Conservation (phyloP, 164 flowering plant genomes). For the Saururus chinensis region DNA sequence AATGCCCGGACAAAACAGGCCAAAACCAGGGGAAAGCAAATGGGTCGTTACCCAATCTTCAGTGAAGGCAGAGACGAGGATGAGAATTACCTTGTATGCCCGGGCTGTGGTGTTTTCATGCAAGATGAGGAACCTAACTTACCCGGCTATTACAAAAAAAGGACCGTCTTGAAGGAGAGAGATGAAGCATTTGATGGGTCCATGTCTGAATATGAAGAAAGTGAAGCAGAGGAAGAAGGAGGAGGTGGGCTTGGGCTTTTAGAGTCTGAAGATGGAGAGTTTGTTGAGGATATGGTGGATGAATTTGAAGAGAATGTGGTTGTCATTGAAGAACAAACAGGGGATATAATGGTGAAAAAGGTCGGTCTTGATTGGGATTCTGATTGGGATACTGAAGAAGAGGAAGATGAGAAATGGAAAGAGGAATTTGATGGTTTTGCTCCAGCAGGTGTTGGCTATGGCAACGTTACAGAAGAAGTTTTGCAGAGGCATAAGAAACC, state of each 20-base stretch:
- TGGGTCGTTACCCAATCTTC: conserved; percentile 22
- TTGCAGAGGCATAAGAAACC: conserved; percentile 33
- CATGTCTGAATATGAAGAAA: conserved; percentile 12
- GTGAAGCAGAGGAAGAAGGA: conserved; percentile 12
- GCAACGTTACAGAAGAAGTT: conserved; percentile 66
- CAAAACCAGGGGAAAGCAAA: conserved; percentile 12
- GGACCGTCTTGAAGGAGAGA: conserved; percentile 9
- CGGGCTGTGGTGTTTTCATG: conserved; percentile 96
- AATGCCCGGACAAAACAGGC: conserved; percentile 10
- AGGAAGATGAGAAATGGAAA: conserved; percentile 34
- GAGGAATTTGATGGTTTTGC: conserved; percentile 67
- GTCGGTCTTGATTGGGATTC: conserved; percentile 55
- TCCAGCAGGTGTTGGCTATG: conserved; percentile 73
- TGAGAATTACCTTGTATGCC: conserved; percentile 67
- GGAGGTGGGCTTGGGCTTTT: conserved; percentile 5
- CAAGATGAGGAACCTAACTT: conserved; percentile 71
- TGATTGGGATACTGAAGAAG: conserved; percentile 52
- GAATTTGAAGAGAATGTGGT: conserved; percentile 21
- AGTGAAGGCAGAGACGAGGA: conserved; percentile 92
- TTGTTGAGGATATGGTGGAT: conserved; percentile 1
- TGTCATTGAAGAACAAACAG: conserved; percentile 26
- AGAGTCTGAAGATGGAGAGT: conserved; percentile 7
- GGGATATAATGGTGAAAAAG: conserved; percentile 7
- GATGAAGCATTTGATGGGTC: conserved; percentile 5
- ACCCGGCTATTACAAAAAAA: conserved; percentile 73